Evolutionary conservation across 306 rosid species (phyloP).

Genomic region (Datisca glomerata): DNA sequence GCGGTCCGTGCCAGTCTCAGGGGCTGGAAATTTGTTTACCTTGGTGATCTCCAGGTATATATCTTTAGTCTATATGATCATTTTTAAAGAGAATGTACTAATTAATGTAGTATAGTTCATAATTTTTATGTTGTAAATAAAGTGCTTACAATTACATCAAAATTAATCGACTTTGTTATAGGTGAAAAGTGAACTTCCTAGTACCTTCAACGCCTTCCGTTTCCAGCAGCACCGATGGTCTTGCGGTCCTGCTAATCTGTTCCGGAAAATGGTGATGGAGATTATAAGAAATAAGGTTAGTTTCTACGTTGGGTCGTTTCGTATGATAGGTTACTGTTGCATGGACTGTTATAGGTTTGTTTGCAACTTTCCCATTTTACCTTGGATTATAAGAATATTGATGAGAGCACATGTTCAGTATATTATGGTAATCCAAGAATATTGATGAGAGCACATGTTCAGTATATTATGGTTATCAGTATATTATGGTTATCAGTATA

Average conservation of each 20-base stretch:
- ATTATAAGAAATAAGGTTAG: slow-evolving; percentile 46
- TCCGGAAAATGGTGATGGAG: slow-evolving; percentile 66
- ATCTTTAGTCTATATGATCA: background rate
- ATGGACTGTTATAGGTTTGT: no score
- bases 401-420: no score
- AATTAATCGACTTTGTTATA: no score
- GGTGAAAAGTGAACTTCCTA: slow-evolving; percentile 69
- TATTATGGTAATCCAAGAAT: no score
- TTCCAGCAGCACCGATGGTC: slow-evolving; percentile 72
- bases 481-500: no score
- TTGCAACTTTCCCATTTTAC: background rate
- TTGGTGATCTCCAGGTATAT: slow-evolving; percentile 61
- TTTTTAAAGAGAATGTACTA: background rate
- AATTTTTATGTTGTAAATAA: no score
- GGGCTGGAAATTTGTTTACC: slow-evolving; percentile 66
- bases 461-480: no score
- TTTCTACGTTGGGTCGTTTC: no score
- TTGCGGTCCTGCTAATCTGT: slow-evolving; percentile 65
- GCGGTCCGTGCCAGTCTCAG: slow-evolving; percentile 59
- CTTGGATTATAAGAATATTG: no score
- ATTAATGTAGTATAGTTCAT: background rate
- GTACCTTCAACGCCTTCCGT: slow-evolving; percentile 54
- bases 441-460: no score
- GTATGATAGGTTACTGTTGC: no score
- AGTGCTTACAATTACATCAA: background rate